Percentiles rank a stretch among this genome's conserved stretches.
phyloP scores from a whole-genome alignment of 257 asterid genomes.

The Pogostemon cablin region DNA sequence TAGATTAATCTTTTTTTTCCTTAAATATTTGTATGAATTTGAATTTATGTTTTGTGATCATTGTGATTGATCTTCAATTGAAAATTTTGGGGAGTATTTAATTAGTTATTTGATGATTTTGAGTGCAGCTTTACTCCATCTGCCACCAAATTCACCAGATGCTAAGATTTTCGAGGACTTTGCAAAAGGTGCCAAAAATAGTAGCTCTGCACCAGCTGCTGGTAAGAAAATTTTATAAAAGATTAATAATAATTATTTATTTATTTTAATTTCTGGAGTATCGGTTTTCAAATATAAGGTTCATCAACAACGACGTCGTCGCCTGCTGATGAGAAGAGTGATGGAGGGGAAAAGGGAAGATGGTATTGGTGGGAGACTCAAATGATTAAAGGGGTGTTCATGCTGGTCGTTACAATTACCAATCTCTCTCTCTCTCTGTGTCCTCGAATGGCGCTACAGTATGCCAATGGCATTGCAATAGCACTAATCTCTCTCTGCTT shows the following conservation, averaged over 20 bases:
- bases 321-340: conserved; percentile 32
- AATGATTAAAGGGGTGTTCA: conserved; percentile 34
- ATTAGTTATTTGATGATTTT: no score
- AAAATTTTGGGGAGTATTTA: no score
- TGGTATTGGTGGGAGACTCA: conserved; percentile 29
- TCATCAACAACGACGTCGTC: conserved; percentile 35
- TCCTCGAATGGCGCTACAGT: conserved; percentile 36
- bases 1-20: no score
- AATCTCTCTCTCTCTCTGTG: background rate
- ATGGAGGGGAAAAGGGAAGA: conserved; percentile 40
- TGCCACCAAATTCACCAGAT: conserved; percentile 81
- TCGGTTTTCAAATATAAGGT: conserved; percentile 25
- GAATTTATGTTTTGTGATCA: background rate
- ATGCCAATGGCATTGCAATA: background rate
- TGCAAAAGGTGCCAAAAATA: conserved; percentile 43
- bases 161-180: conserved; percentile 77
- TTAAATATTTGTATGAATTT: no score
- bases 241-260: background rate
- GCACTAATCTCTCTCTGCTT: conserved; percentile 37
- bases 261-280: background rate
- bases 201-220: conserved; percentile 28
- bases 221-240: conserved; percentile 27
- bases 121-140: conserved; percentile 60
- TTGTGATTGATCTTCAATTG: no score
- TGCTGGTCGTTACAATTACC: conserved; percentile 34